phyloP scores from a whole-genome alignment of 2,329 filamentous ascomycete species.

The Arachnomyces sp. region DNA sequence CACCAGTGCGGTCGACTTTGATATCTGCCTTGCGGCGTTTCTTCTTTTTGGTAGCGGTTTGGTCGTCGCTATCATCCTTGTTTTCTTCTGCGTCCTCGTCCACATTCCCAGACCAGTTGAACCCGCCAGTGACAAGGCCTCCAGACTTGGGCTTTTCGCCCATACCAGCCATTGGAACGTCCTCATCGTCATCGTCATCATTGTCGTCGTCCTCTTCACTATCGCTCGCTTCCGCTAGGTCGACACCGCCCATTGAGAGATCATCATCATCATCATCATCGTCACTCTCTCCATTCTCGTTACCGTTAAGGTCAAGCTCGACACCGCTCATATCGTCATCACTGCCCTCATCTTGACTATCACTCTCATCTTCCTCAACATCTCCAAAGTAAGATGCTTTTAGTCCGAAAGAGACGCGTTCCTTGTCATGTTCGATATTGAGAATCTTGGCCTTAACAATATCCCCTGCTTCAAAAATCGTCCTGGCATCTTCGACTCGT shows the following conservation, averaged over 20 bases:
- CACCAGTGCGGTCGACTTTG: constrained; percentile 82
- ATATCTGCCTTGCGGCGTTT: constrained; percentile 69
- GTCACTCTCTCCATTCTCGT: constrained; percentile 28
- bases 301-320: constrained; percentile 22
- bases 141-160: constrained; percentile 30
- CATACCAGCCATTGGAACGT: constrained; percentile 34
- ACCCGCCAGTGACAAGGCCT: constrained; percentile 64
- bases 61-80: constrained; percentile 42
- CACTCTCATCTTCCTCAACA: constrained; percentile 46
- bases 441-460: constrained; percentile 86
- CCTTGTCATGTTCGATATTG: constrained; percentile 64
- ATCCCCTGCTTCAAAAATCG: constrained; percentile 84
- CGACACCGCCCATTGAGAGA: constrained; percentile 35
- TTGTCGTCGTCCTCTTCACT: constrained; percentile 37
- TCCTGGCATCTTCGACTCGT: constrained; percentile 71
- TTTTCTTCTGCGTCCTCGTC: constrained; percentile 45
- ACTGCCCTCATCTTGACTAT: constrained; percentile 39
- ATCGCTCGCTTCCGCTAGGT: constrained; percentile 33
- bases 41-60: constrained; percentile 53
- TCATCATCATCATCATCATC: constrained; percentile 28
- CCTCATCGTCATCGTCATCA: constrained; percentile 38
- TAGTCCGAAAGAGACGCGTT: constrained; percentile 77
- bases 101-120: constrained; percentile 71
- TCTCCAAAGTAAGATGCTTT: constrained; percentile 85
- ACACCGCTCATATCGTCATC: constrained; percentile 37